Evolutionary conservation across 2,329 filamentous ascomycete species (phyloP).

Genomic region (Venturiaceae sp.): DNA sequence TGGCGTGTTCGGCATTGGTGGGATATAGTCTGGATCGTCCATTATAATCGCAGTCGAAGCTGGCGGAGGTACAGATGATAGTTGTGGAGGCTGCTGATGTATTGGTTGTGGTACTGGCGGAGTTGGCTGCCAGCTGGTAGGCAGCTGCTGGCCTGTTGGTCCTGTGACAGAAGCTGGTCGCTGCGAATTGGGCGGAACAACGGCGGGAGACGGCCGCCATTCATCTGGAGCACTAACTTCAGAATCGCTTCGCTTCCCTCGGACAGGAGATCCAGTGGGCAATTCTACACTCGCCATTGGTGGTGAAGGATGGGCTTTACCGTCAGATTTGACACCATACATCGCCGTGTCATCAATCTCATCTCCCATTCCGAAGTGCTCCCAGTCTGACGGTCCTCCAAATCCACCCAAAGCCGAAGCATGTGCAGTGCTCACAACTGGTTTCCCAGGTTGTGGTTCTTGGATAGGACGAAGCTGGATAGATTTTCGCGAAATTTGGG

Average conservation of each 20-base stretch:
- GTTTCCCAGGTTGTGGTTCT: background rate
- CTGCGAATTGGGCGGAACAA: background rate
- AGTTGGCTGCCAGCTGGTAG: background rate
- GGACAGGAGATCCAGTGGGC: background rate
- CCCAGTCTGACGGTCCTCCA: slow-evolving; percentile 10
- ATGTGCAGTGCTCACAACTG: background rate
- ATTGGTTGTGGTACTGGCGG: background rate
- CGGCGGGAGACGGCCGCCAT: background rate
- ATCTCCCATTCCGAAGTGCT: slow-evolving; percentile 13
- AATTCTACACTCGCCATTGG: background rate
- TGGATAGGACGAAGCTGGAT: background rate
- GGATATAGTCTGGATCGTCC: slow-evolving; percentile 6
- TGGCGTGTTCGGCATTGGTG: slow-evolving; percentile 7
- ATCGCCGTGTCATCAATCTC: slow-evolving; percentile 26
- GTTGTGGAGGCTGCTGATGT: background rate
- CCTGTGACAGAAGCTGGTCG: background rate
- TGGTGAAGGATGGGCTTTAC: background rate
- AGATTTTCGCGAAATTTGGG: background rate
- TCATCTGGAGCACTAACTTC: background rate
- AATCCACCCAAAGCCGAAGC: slow-evolving; percentile 6
- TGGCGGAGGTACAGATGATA: background rate
- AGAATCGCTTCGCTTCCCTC: background rate
- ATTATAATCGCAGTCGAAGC: background rate
- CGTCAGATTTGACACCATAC: slow-evolving; percentile 12
- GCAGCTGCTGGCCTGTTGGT: background rate